Evolutionary conservation across 2,329 filamentous ascomycete genomes (phyloP).

Genomic region (Arthrobotrys pseudoclavata): DNA sequence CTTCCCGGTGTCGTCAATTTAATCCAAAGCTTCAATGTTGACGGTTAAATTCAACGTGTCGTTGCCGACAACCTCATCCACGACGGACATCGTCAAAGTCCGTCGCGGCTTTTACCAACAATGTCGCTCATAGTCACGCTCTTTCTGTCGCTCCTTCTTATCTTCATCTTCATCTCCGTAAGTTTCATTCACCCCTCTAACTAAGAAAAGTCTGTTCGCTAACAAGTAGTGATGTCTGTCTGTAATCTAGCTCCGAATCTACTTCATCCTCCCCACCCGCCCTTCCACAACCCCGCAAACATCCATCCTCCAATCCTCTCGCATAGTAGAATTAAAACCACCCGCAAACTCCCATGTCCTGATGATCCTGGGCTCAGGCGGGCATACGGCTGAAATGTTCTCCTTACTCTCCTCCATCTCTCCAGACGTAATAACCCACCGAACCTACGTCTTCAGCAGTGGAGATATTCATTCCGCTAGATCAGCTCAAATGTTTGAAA

Average conservation of each 20-base stretch:
- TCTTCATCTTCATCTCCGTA: constrained; percentile 46
- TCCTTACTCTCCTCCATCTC: constrained; percentile 79
- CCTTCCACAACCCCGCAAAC: constrained; percentile 26
- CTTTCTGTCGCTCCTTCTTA: constrained; percentile 24
- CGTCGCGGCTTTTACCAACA: constrained; percentile 29
- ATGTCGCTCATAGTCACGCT: constrained; percentile 34
- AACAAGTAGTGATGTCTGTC: background rate
- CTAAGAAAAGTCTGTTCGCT: constrained; percentile 7
- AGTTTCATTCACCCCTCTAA: background rate
- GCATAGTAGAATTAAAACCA: constrained; percentile 52
- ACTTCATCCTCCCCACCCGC: constrained; percentile 42
- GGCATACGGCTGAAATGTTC: constrained; percentile 95
- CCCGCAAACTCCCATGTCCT: constrained; percentile 72
- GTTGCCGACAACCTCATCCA: background rate
- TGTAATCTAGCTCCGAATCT: constrained; percentile 42
- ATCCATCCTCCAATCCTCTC: constrained; percentile 43
- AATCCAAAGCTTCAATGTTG: background rate
- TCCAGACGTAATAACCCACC: constrained; percentile 70
- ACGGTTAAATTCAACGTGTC: constrained; percentile 15
- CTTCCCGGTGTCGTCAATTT: background rate
- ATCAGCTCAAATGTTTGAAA: constrained; percentile 76
- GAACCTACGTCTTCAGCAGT: constrained; percentile 84
- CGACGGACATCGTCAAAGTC: constrained; percentile 3
- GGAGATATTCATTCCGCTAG: constrained; percentile 80
- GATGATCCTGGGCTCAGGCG: constrained; percentile 89